Evolutionary conservation across 495 filamentous ascomycete species (phyloP), one percentile per base, ranked within the genome.

Genomic region (Trichoderma parareesei): DNA sequence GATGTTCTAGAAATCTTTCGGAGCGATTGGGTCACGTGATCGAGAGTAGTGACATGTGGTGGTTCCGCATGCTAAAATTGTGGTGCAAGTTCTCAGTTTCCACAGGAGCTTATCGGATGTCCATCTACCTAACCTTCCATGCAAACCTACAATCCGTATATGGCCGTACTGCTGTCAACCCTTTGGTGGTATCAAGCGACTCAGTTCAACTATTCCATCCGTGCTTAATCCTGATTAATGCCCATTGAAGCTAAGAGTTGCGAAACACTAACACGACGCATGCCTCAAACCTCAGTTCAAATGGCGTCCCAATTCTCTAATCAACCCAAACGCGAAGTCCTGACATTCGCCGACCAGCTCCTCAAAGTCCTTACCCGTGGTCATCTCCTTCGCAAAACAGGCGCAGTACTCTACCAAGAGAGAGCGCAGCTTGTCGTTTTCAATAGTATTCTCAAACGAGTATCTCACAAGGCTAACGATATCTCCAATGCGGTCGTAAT

Each of bases 21-120:
- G 49, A 57, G 46, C 14, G 2, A 33, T 57, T 33, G 49, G 10
- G 49, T 57, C 49, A 57, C 49, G 49, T 57, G 49, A 57, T 57
- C 10, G 49, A 27, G 10, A n/a, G n/a, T 57, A 10, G 49, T 57
- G 49, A 57, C 49, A 57, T 57, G 8, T 35, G 33, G 4, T 35
- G 20, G 49, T 4, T n/a, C 49, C 49, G 37, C 49, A 18, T 27
- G n/a, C n/a, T n/a, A n/a, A n/a, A n/a, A n/a, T n/a, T n/a, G n/a
- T n/a, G n/a, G n/a, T n/a, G n/a, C n/a, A n/a, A n/a, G n/a, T n/a
- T n/a, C n/a, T n/a, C n/a, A n/a, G n/a, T n/a, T n/a, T n/a, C n/a
- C n/a, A n/a, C n/a, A n/a, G n/a, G n/a, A n/a, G n/a, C n/a, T n/a
- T n/a, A n/a, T n/a, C n/a, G n/a, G n/a, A n/a, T n/a, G n/a, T n/a